A percentile compares a stretch with the other conserved stretches of the same genome.
These are phyloP conservation scores for Phytophthora colocasiae DNA, from an alignment of 352 stramenopile genomes.

Conservation along the genomic window DNA sequence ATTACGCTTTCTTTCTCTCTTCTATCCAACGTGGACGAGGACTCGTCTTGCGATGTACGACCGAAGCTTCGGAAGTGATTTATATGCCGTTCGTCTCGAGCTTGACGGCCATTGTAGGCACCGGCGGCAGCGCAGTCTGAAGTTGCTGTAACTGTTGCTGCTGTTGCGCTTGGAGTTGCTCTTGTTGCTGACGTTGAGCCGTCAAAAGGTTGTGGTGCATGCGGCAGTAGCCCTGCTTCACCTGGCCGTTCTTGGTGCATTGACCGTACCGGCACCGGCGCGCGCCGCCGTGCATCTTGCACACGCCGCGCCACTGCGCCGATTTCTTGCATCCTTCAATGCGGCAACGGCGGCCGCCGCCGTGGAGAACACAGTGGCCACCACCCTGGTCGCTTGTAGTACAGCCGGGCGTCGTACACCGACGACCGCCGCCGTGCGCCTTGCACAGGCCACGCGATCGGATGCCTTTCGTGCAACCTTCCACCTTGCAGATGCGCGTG, in stretches of 20 bases:
- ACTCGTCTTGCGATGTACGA: conserved; percentile 35
- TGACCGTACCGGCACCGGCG: conserved; percentile 77
- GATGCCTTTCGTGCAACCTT: conserved; percentile 80
- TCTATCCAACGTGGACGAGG: conserved; percentile 20
- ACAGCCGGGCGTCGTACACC: conserved; percentile 80
- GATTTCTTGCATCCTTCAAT: conserved; percentile 85
- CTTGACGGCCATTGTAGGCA: conserved; percentile 22
- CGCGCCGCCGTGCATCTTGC: conserved; percentile 87
- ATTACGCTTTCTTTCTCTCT: conserved; percentile 32
- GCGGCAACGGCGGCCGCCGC: conserved; percentile 79
- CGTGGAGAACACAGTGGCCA: conserved; percentile 85
- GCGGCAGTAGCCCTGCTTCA: conserved; percentile 83
- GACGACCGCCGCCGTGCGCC: conserved; percentile 81
- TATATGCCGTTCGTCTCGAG: conserved; percentile 31
- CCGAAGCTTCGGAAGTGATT: conserved; percentile 29
- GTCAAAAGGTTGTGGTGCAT: conserved; percentile 73
- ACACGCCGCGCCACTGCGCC: conserved; percentile 79
- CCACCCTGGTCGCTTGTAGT: conserved; percentile 87
- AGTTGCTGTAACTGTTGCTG: conserved; percentile 30
- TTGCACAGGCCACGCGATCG: conserved; percentile 85
- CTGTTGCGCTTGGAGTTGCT: conserved; percentile 39
- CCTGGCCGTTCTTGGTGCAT: conserved; percentile 86
- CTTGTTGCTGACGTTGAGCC: conserved; percentile 51
- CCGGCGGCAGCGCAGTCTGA: conserved; percentile 12
- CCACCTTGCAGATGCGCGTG: conserved; percentile 74